These are phyloP conservation scores for Trichoderma koningiopsis DNA, from an alignment of 2,329 filamentous ascomycete species.

Conservation along the genomic window DNA sequence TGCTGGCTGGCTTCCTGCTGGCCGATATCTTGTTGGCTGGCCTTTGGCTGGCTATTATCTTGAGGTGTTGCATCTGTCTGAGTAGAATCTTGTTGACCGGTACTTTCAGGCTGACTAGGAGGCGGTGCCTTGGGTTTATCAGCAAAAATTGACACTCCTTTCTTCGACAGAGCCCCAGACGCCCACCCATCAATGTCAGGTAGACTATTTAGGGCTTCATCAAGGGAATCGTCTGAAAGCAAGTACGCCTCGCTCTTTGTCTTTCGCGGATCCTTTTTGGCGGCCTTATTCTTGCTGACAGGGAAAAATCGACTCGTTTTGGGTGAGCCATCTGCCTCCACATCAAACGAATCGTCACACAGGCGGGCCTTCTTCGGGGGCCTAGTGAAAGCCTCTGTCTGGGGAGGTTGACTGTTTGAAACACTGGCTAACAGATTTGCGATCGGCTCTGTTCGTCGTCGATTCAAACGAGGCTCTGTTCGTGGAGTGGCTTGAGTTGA, in stretches of 20 bases:
- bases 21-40: conserved; percentile 21
- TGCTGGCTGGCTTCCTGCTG: conserved; percentile 4
- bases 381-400: conserved; percentile 35
- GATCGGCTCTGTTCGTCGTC: conserved; percentile 57
- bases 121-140: conserved; percentile 39
- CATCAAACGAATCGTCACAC: conserved; percentile 47
- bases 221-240: conserved; percentile 60
- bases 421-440: conserved; percentile 45
- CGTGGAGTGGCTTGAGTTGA: conserved; percentile 31
- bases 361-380: conserved; percentile 61
- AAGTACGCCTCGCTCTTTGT: conserved; percentile 47
- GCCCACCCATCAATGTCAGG: conserved; percentile 57
- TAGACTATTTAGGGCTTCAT: conserved; percentile 54
- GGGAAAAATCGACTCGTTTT: conserved; percentile 60
- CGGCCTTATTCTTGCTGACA: conserved; percentile 34
- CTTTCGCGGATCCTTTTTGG: conserved; percentile 32
- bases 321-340: conserved; percentile 38
- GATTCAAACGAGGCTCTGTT: conserved; percentile 46
- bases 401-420: conserved; percentile 27
- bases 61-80: conserved; percentile 2
- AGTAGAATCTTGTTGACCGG: neutral
- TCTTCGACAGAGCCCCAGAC: conserved; percentile 39
- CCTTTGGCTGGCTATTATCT: conserved; percentile 13
- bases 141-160: conserved; percentile 49
- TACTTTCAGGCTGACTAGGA: neutral